Percentiles rank a stretch among this genome's conserved stretches.
These are phyloP conservation scores for Phialophora macrospora DNA, from an alignment of 2,329 filamentous ascomycete genomes.

Conservation along the genomic window DNA sequence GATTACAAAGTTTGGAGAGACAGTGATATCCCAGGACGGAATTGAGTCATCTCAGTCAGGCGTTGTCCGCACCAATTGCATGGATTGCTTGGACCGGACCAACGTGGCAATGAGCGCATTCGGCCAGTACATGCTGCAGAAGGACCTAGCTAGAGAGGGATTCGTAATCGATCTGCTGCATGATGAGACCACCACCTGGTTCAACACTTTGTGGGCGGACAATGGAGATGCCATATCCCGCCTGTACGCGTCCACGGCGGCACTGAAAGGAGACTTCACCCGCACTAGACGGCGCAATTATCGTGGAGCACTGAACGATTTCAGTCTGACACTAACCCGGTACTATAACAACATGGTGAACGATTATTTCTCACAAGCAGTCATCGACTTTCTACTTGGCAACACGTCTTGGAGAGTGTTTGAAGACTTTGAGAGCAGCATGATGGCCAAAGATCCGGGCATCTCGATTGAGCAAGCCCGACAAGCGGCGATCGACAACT, in stretches of 20 bases:
- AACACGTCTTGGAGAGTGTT: constrained; percentile 85
- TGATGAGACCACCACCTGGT: constrained; percentile 85
- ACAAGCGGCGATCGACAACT: constrained; percentile 87
- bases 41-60: constrained; percentile 65
- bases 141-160: constrained; percentile 75
- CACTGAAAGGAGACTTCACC: constrained; percentile 96
- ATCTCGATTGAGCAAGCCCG: constrained; percentile 83
- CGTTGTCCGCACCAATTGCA: constrained; percentile 92
- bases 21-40: constrained; percentile 58
- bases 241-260: constrained; percentile 93
- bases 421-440: constrained; percentile 89
- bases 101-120: constrained; percentile 95
- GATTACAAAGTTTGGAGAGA: constrained; percentile 75
- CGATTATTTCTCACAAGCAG: constrained; percentile 94
- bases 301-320: constrained; percentile 86
- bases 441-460: constrained; percentile 91
- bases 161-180: constrained; percentile 74
- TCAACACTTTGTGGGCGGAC: constrained; percentile 96
- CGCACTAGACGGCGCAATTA: constrained; percentile 84
- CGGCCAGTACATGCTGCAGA: constrained; percentile 78
- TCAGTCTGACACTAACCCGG: constrained; percentile 79
- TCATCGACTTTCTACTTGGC: constrained; percentile 91
- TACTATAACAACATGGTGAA: constrained; percentile 90
- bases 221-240: constrained; percentile 96
- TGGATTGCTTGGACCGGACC: constrained; percentile 96